phyloP scores from a whole-genome alignment of 164 flowering plant species.

The Kalanchoe fedtschenkoi region DNA sequence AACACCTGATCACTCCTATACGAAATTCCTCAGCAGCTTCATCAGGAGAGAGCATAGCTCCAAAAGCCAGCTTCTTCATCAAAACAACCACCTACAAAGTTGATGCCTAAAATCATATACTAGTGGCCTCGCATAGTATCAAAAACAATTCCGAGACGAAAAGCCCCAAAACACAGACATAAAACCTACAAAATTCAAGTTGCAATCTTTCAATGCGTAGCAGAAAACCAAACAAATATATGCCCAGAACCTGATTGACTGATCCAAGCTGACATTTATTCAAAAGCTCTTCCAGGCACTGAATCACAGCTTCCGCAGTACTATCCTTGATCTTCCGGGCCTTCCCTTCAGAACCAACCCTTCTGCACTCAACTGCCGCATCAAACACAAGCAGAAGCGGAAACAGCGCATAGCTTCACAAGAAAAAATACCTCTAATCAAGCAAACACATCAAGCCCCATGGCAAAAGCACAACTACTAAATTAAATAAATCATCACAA shows the following conservation, averaged over 20 bases:
- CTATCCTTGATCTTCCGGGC: conserved; percentile 42
- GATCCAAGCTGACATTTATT: conserved; percentile 60
- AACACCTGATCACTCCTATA: conserved; percentile 72
- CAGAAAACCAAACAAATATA: not conserved
- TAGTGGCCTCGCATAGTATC: not conserved
- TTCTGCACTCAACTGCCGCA: conserved; percentile 64
- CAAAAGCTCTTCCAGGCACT: conserved; percentile 75
- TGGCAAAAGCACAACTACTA: not conserved
- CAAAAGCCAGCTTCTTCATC: conserved; percentile 67
- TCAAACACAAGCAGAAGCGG: conserved; percentile 84
- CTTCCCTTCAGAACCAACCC: conserved; percentile 19
- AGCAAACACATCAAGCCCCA: not conserved
- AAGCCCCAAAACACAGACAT: not conserved
- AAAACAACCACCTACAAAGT: conserved; percentile 60
- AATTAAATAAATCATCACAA: not conserved
- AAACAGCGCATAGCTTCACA: conserved; percentile 62
- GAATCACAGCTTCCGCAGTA: conserved; percentile 61
- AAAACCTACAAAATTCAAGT: not conserved
- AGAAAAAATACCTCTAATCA: not conserved
- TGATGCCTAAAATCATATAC: not conserved
- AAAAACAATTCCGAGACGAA: not conserved
- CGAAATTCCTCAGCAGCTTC: conserved; percentile 94
- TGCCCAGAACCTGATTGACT: conserved; percentile 51
- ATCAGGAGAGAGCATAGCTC: conserved; percentile 65
- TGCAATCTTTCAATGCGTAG: not conserved